Evolutionary conservation across 352 stramenopile genomes (phyloP), one percentile per base, ranked within the genome.

Genomic region (Phytopythium ostracodes): DNA sequence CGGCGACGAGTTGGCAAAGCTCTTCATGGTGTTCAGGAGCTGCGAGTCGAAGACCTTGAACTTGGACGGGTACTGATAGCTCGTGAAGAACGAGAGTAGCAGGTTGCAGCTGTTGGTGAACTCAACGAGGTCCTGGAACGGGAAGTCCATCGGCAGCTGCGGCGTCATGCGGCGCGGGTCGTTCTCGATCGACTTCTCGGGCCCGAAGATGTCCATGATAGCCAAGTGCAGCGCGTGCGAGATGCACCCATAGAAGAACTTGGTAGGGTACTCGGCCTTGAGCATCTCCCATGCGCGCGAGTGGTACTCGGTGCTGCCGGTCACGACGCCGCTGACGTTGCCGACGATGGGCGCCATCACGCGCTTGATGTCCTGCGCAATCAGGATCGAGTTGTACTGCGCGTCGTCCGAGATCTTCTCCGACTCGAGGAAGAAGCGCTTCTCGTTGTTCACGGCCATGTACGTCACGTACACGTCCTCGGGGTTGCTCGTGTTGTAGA

Each of bases 181-280:
- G 65, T 91, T 79, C 15, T 91, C 82, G 17, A 93, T 40, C 18
- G 62, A 76, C 64, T 89, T 87, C 29, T 91, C 75, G 8, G 82
- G 79, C 0, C 81, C 79, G 56, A 94, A 92, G 44, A 94, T 89
- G 62, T 94, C 84, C 79, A 87, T 89, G 60, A 94, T 90, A 29
- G 77, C 80, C 43, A 94, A 59, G 49, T 94, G 82, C 3, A 94
- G 72, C 29, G 84, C 84, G 54, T 94, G 81, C 20, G 79, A 89
- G 66, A 91, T 91, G 59, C 84, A 94, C 8, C 84, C 84, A 47
- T 94, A 94, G 62, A 94, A 94, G 56, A 94, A 94, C 67, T 92
- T 94, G 55, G 84, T 92, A 49, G 84, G 84, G 59, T 87, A 92
- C 64, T 94, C 82, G 3, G 71, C 75, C 62, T 94, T 94, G 40